Evolutionary conservation across 2,329 filamentous ascomycete genomes (phyloP).

Genomic region (Remersonia thermophila): DNA sequence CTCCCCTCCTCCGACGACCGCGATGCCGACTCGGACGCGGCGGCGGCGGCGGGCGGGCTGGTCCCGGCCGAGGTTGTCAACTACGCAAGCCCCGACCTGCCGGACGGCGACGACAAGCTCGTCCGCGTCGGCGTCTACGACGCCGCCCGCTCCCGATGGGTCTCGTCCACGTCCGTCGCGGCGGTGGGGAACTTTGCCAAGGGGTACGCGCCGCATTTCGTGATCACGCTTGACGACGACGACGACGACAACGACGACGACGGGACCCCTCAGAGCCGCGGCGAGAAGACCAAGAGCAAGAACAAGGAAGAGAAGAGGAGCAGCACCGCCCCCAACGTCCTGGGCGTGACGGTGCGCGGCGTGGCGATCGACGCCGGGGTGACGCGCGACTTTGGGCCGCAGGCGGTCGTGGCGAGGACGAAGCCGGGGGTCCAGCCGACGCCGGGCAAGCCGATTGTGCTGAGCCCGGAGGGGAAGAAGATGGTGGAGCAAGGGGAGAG

Average conservation of each 20-base stretch:
- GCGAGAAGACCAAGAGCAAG: too few species aligned
- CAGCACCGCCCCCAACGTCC: constrained; percentile 1
- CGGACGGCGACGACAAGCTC: constrained; percentile 24
- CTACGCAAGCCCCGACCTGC: too few species aligned
- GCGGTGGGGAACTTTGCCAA: constrained; percentile 46
- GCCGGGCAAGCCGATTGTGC: constrained; percentile 51
- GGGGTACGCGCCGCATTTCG: constrained; percentile 46
- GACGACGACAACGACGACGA: constrained; percentile 10
- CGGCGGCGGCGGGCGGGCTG: constrained; percentile 25
- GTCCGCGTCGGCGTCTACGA: constrained; percentile 49
- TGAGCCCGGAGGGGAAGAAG: constrained; percentile 48
- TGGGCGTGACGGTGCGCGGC: constrained; percentile 43
- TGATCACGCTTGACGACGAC: constrained; percentile 36
- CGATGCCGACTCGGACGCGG: too few species aligned
- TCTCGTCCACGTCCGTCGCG: constrained; percentile 42
- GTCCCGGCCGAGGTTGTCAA: constrained; percentile 22
- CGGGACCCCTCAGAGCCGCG: too few species aligned
- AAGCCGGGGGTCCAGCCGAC: constrained; percentile 41
- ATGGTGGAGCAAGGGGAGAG: constrained; percentile 46
- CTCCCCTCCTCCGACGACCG: constrained; percentile 29
- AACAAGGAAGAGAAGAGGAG: too few species aligned
- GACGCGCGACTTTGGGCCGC: constrained; percentile 53
- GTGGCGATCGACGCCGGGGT: constrained; percentile 49
- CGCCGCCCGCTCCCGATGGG: constrained; percentile 33
- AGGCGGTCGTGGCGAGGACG: constrained; percentile 38